Base-by-base conservation (phyloP, 192 early-diverging fungal genomes). In the Coemansia sp. region DNA sequence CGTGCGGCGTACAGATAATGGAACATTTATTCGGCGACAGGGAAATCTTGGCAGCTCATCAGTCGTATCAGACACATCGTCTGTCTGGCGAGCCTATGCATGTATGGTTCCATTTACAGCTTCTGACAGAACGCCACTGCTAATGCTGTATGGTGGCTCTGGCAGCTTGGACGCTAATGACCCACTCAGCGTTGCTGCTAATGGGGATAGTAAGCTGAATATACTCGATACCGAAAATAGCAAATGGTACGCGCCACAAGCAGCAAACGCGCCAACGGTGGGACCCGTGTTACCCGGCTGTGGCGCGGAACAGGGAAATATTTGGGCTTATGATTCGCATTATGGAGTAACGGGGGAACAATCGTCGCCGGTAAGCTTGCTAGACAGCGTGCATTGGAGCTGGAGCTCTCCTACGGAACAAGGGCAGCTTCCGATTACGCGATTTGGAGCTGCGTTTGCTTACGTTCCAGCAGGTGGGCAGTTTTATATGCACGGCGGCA, bases 71-170 rank as follows among this genome's bases (percentile, higher is more conserved):
- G 63, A 61, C 61, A 59, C 73, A 26, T 61, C 66, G 13, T 75
- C 78, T 39, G 66, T 66, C 30, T 81, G 79, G 79, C 73, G 79
- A 23, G 42, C 79, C 35, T 81, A 67, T 29, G 70, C 73, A 0
- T 81, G 79, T 43, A 69, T 81, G 73, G 70, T 69, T 13, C 74
- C 67, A 12, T 72, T 81, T 21, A 72, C 79, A 20, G 64, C 73
- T 10, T 64, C 70, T 0, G 70, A 75, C 45, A 56, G 59, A 26
- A 76, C 70, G 10, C 67, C 73, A 10, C 60, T 81, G 25, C 60
- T 81, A 13, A 76, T 84, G 71, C 55, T 79, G 8, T 79, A 79
- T 51, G 82, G 82, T 49, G 82, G 82, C n/a, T 76, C 77, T 43
- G 64, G 46, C 64, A 68, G 57, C 43, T 26, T 63, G 21, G 33